Conservation (phyloP, 768 basidiomycete genomes). For the Hemileccinum impolitum region DNA sequence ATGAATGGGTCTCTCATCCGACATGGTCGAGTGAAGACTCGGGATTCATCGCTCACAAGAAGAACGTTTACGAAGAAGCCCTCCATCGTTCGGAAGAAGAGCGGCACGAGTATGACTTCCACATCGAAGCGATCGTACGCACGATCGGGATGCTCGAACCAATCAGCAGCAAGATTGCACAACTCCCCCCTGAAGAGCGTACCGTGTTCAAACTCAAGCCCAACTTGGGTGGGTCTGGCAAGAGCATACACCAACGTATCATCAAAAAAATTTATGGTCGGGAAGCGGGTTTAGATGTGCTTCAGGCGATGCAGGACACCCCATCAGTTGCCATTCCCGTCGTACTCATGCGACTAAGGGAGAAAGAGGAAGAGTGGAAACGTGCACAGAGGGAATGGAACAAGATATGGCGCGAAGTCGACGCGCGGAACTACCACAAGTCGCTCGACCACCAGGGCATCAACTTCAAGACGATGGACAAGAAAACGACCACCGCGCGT, state of each 20-base stretch:
- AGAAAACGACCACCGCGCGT: conserved; percentile 75
- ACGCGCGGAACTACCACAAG: conserved; percentile 90
- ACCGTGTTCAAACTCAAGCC: conserved; percentile 82
- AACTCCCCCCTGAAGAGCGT: conserved; percentile 76
- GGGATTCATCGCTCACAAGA: conserved; percentile 85
- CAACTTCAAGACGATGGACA: conserved; percentile 86
- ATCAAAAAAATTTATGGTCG: conserved; percentile 97
- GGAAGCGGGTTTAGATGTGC: conserved; percentile 76
- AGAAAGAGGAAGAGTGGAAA: conserved; percentile 99
- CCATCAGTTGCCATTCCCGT: conserved; percentile 87
- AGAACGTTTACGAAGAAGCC: conserved; percentile 96
- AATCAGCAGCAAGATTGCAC: conserved; percentile 80
- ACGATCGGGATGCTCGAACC: conserved; percentile 92
- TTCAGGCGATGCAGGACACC: conserved; percentile 88
- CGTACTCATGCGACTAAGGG: conserved; percentile 83
- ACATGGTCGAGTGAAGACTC: conserved; percentile 94
- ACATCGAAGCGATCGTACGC: conserved; percentile 91
- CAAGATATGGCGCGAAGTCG: conserved; percentile 96
- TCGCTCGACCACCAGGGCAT: conserved; percentile 92
- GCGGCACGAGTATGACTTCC: conserved; percentile 98
- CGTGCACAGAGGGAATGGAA: conserved; percentile 98
- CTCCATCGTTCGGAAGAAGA: conserved; percentile 96
- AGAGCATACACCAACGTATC: conserved; percentile 88
- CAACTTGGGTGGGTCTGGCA: conserved; percentile 77
- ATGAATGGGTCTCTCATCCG: conserved; percentile 98